Base-by-base conservation (phyloP, 2,329 filamentous ascomycete species). In the Xylariaceae sp. region DNA sequence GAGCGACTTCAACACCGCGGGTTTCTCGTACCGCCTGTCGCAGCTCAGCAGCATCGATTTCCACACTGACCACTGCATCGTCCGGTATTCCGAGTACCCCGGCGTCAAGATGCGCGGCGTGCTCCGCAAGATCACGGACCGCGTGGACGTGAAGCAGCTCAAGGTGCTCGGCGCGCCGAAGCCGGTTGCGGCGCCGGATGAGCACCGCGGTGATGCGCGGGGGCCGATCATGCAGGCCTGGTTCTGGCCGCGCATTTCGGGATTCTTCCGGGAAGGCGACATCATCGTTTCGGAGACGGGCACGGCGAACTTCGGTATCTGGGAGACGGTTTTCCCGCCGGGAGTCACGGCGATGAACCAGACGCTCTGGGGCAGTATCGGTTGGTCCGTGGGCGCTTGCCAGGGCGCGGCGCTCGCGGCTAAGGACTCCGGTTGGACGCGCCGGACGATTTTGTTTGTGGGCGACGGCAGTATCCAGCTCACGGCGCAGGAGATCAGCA, bases 381-480 rank as follows among this genome's bases (percentile, higher is more conserved):
- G 80, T 19, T 84, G 80, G 79, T 80, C 80, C 4, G 78, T 83
- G 16, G 79, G 79, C 54, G 80, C 80, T 18, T 75, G 74, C 32
- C 80, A 83, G 63, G 80, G 80, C 32, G 90, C 89, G 16, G 88
- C 87, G 1, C 76, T 94, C 10, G 91, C 88, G 0, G 82, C 84
- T 0, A 85, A 84, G 63, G 89, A 94, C 65, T 71, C 73, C 36
- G 76, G 74, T 4, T 70, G 71, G 32, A 76, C 51, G 3, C 74
- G 83, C 22, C 78, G 91, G 55, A 90, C 87, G 0, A 85, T 96
- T 43, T 76, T 95, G 36, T 92, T 95, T 66, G 89, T 91, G n/a
- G 91, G 91, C 21, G 91, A 96, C 64, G 91, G 91, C 26, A 89
- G 85, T 53, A 85, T 95, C 71, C 89, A 96, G 69, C 77, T 95